Evolutionary conservation across 2,329 filamentous ascomycete genomes (phyloP).

Genomic region (Ambrosiella cleistominuta): DNA sequence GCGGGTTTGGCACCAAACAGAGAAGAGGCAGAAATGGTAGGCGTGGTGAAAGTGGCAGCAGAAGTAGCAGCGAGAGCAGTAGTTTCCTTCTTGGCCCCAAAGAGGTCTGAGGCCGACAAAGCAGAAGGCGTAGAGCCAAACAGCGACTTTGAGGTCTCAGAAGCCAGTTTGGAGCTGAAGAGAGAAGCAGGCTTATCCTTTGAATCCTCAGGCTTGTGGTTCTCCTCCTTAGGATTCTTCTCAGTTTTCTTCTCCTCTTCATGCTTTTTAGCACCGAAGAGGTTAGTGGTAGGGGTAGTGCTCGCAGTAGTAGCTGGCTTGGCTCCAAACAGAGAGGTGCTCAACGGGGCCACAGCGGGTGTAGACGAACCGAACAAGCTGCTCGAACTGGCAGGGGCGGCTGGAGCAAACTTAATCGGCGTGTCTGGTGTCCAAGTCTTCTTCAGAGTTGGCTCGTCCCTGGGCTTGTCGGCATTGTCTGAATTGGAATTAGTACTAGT

Average conservation of each 20-base stretch:
- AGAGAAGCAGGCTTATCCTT: conserved; percentile 14
- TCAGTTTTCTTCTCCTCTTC: conserved; percentile 2
- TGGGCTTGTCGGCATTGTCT: conserved; percentile 3
- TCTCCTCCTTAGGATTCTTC: conserved; percentile 14
- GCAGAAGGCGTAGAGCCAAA: conserved; percentile 2
- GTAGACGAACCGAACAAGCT: conserved; percentile 13
- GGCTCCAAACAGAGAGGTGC: conserved; percentile 16
- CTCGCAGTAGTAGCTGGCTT: conserved; percentile 21
- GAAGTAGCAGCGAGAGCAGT: not conserved
- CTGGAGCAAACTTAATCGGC: conserved; percentile 36
- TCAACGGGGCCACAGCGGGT: conserved; percentile 18
- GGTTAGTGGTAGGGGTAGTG: conserved; percentile 18
- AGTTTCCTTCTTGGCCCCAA: conserved; percentile 12
- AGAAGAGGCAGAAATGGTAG: conserved; percentile 3
- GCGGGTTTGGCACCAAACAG: conserved; percentile 15
- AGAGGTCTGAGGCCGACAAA: conserved; percentile 11
- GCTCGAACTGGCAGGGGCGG: conserved; percentile 15
- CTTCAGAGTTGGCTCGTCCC: conserved; percentile 22
- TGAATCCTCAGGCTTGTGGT: not conserved
- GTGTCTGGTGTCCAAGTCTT: conserved; percentile 32
- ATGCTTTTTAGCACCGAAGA: conserved; percentile 22
- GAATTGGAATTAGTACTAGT: conserved; percentile 27
- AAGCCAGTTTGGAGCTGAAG: conserved; percentile 6
- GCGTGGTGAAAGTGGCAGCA: not conserved
- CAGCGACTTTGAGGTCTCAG: conserved; percentile 11